Evolutionary conservation across 768 basidiomycete species (phyloP), one percentile per base, ranked within the genome.

Genomic region (Hemileccinum impolitum): DNA sequence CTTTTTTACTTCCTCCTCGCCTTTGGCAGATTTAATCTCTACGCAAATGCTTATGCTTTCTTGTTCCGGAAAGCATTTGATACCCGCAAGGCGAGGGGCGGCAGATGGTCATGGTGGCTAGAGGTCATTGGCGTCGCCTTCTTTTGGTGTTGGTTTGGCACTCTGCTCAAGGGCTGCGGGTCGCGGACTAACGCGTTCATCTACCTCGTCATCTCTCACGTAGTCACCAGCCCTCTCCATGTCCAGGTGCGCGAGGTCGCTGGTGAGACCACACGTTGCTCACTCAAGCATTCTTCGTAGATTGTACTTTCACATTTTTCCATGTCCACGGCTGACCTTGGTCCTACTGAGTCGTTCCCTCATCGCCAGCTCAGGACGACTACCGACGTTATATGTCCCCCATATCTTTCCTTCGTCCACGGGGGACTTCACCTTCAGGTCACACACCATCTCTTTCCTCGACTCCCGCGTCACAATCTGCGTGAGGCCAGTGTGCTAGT

Each of bases 341-440:
- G 94, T 12, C 90, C 91, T 1, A 71, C 73, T 25, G 96, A 99
- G 64, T 94, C 92, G 0, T 98, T 97, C 73, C 81, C 87, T 4
- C 86, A 91, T 58, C 85, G 96, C 14, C 96, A 99, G 67, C 73
- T 99, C 59, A 87, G 96, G 41, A 99, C 96, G n/a, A 98, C 96
- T 0, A 87, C 90, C 39, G 96, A 99, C 67, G 92, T 99, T 36
- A 81, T 90, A 52, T 98, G 96, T 69, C 81, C 84, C 3, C 76
- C 85, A 1, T 80, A 82, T 28, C 77, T 97, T 57, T 89, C 79
- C 44, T 97, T 94, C 63, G 70, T 99, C 30, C 96, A 99, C 61
- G 96, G 96, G 11, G 96, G 96, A n/a, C 80, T 99, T 17, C 92
- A 99, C 59, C 82, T 98, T 12, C 96, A 99, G 69, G 91, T 97